phyloP scores from a whole-genome alignment of 2,329 filamentous ascomycete species.

The Rhytidhysteron rufulum region DNA sequence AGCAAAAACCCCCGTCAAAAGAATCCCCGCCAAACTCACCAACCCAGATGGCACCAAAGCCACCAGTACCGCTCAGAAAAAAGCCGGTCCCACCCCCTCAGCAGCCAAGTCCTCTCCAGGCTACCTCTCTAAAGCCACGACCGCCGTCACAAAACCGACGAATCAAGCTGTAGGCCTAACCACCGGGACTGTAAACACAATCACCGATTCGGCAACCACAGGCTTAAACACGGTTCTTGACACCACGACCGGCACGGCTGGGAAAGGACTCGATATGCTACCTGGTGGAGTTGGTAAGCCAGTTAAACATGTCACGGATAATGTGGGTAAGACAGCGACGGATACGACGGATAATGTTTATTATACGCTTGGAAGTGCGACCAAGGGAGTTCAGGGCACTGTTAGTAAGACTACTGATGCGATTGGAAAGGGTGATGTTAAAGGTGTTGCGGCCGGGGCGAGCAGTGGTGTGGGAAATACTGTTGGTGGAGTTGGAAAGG shows the following conservation, averaged over 20 bases:
- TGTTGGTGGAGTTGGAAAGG: constrained; percentile 34
- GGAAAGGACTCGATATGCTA: constrained; percentile 33
- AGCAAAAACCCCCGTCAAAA: constrained; percentile 20
- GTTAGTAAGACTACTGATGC: constrained; percentile 43
- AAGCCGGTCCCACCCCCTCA: constrained; percentile 10
- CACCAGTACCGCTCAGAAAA: constrained; percentile 16
- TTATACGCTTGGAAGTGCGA: constrained; percentile 38
- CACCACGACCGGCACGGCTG: constrained; percentile 33
- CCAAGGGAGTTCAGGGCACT: constrained; percentile 40
- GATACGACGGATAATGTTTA: constrained; percentile 38
- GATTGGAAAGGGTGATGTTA: constrained; percentile 40
- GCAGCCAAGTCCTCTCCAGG: constrained; percentile 31
- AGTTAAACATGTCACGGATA: constrained; percentile 38
- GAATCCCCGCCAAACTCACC: constrained; percentile 14
- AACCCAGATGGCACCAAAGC: constrained; percentile 17
- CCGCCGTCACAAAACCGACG: constrained; percentile 30
- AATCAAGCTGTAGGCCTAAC: constrained; percentile 36
- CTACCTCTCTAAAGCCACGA: constrained; percentile 23
- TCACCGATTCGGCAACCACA: constrained; percentile 34
- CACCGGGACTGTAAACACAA: constrained; percentile 30
- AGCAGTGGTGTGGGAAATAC: constrained; percentile 30
- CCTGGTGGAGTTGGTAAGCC: constrained; percentile 33
- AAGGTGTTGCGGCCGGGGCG: constrained; percentile 35
- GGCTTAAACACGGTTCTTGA: constrained; percentile 34
- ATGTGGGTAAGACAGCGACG: constrained; percentile 40